These are phyloP conservation scores for Bothriochloa decipiens DNA, from an alignment of 176 grass and related monocot genomes.

Conservation along the genomic window DNA sequence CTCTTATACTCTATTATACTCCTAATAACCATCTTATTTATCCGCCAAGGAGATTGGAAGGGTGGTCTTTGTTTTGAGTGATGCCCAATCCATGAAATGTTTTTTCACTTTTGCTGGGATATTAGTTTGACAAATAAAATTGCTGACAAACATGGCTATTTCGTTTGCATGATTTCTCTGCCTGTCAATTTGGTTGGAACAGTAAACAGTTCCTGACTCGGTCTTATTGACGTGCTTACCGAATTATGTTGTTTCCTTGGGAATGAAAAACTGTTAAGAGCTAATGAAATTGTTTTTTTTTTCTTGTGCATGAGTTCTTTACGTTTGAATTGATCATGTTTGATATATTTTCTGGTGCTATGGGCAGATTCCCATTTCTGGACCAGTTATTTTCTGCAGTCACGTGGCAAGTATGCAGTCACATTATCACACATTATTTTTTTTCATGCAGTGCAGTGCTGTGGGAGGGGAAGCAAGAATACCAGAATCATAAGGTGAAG, in stretches of 20 bases:
- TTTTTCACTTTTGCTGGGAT: slow-evolving; percentile 34
- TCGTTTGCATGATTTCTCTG: background rate
- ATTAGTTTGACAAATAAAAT: slow-evolving; percentile 55
- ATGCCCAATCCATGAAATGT: slow-evolving; percentile 5
- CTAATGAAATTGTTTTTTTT: background rate
- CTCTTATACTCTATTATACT: slow-evolving; percentile 34
- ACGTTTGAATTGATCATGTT: background rate
- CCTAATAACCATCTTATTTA: slow-evolving; percentile 41
- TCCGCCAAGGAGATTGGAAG: slow-evolving; percentile 9
- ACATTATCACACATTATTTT: background rate
- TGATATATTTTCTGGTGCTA: background rate
- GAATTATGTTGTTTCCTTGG: background rate
- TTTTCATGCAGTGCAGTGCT: background rate
- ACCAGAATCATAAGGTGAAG: slow-evolving; percentile 11
- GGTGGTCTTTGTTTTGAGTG: background rate
- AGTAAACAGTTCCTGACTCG: background rate
- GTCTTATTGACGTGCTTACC: background rate
- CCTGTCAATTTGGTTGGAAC: background rate
- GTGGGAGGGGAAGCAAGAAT: background rate
- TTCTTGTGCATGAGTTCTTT: background rate
- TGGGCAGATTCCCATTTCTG: background rate
- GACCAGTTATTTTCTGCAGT: background rate
- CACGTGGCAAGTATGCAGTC: background rate
- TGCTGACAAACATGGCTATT: slow-evolving; percentile 27
- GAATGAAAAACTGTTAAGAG: background rate